phyloP scores from a whole-genome alignment of 2,329 filamentous ascomycete species.

The Cadophora luteo-olivacea region DNA sequence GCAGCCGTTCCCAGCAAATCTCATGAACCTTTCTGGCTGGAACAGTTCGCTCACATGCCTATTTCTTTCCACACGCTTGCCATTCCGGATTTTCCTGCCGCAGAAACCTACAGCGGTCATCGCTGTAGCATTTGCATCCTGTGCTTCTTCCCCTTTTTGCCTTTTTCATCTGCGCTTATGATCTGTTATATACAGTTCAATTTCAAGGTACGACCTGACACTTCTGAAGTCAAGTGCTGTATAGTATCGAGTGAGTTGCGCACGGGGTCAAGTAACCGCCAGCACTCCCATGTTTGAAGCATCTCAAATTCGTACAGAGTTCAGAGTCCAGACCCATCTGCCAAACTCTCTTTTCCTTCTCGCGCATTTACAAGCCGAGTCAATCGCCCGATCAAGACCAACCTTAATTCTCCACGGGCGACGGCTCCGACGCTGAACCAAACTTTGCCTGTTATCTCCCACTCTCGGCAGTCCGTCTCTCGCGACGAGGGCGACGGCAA shows the following conservation, averaged over 20 bases:
- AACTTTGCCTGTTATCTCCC: not conserved
- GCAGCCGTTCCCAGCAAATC: not conserved
- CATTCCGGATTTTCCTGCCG: not conserved
- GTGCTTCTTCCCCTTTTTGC: not conserved
- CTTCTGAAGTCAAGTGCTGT: not conserved
- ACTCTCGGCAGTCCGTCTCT: not conserved
- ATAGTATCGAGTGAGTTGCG: not conserved
- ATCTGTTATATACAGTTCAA: not conserved
- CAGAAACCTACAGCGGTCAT: not conserved
- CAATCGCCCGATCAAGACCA: not conserved
- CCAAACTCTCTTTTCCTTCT: not conserved
- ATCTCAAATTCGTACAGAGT: not conserved
- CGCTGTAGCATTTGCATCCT: not conserved
- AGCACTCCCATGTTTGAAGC: not conserved
- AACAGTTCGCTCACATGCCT: slow-evolving; percentile 4
- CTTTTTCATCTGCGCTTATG: not conserved
- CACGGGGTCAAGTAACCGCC: not conserved
- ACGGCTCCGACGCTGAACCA: not conserved
- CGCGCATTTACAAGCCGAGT: not conserved
- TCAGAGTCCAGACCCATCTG: not conserved
- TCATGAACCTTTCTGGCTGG: not conserved
- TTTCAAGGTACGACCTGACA: not conserved
- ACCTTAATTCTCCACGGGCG: slow-evolving; percentile 6
- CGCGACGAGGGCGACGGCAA: not conserved
- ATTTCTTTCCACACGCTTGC: not conserved